Percentiles rank a stretch among this genome's conserved stretches.
These are phyloP conservation scores for Santalum album DNA, from an alignment of 164 flowering plant species.

Conservation along the genomic window DNA sequence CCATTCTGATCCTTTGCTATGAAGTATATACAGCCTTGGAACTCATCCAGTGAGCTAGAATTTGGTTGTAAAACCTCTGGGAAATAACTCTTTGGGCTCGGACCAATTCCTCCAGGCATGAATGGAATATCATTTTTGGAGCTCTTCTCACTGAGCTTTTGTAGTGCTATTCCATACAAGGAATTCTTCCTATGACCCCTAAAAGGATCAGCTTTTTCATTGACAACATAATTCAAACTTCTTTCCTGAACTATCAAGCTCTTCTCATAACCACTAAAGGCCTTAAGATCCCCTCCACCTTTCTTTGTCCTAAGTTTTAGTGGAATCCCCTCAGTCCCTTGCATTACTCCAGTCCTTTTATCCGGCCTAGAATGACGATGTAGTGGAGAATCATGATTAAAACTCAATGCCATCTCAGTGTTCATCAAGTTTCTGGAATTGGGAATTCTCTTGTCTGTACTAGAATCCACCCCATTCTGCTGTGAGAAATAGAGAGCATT, in stretches of 20 bases:
- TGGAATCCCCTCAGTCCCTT: too few relatives aligned
- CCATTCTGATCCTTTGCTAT: slow-evolving; percentile 81
- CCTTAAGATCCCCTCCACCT: slow-evolving; percentile 13
- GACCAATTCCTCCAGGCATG: slow-evolving; percentile 6
- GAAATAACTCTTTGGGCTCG: slow-evolving; percentile 7
- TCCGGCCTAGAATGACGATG: slow-evolving; percentile 13
- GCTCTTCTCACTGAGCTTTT: slow-evolving; percentile 15
- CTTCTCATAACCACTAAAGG: slow-evolving; percentile 27
- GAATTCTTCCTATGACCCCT: slow-evolving; percentile 13
- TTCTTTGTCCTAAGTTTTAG: slow-evolving; percentile 3
- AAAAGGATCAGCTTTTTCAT: slow-evolving; percentile 10
- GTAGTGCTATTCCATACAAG: slow-evolving; percentile 1
- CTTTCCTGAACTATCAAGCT: slow-evolving; percentile 40
- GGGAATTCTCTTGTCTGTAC: slow-evolving; percentile 4
- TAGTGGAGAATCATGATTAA: slow-evolving; percentile 11
- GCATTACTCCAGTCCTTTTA: slow-evolving; percentile 11
- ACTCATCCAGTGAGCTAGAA: slow-evolving; percentile 28
- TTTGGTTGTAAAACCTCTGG: slow-evolving; percentile 20
- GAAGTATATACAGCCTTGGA: slow-evolving; percentile 35
- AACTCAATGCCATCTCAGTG: slow-evolving; percentile 5
- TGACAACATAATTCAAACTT: slow-evolving; percentile 15
- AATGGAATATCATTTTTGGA: slow-evolving; percentile 13
- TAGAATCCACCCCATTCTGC: slow-evolving; percentile 10
- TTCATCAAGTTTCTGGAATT: slow-evolving; percentile 14
- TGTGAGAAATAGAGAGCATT: slow-evolving; percentile 8